Conservation (phyloP, 352 stramenopile species). For the Globisporangium spiculum region DNA sequence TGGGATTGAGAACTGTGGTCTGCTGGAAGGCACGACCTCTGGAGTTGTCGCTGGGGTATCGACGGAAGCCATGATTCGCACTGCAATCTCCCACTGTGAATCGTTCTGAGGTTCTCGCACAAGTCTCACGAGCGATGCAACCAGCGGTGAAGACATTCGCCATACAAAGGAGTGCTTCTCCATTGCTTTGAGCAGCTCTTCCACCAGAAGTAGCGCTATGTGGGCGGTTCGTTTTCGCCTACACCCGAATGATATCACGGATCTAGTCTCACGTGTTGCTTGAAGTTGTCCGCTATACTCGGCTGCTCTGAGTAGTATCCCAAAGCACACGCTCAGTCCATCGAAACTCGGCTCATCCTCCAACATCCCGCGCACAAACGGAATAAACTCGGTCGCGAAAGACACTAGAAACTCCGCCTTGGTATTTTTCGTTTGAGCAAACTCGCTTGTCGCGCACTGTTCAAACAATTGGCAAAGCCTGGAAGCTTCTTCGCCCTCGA, state of each 20-base stretch:
- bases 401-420: slow-evolving; percentile 1
- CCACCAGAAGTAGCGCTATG: slow-evolving; percentile 26
- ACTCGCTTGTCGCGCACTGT: background rate
- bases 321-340: slow-evolving; percentile 27
- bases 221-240: background rate
- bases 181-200: slow-evolving; percentile 41
- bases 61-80: slow-evolving; percentile 43
- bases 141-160: slow-evolving; percentile 30
- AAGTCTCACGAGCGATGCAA: slow-evolving; percentile 34
- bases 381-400: slow-evolving; percentile 8
- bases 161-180: slow-evolving; percentile 20
- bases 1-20: background rate
- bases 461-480: slow-evolving; percentile 7
- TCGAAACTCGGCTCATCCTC: background rate
- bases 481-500: background rate
- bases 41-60: slow-evolving; percentile 13
- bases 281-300: background rate
- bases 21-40: background rate
- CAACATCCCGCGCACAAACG: background rate
- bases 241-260: slow-evolving; percentile 5
- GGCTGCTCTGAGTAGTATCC: slow-evolving; percentile 30
- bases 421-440: background rate
- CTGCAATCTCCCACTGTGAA: slow-evolving; percentile 35
- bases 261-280: background rate
- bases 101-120: slow-evolving; percentile 32